A percentile compares a stretch with the other conserved stretches of the same genome.
Conservation (phyloP, 2,329 filamentous ascomycete species). For the Talaromyces sp. region DNA sequence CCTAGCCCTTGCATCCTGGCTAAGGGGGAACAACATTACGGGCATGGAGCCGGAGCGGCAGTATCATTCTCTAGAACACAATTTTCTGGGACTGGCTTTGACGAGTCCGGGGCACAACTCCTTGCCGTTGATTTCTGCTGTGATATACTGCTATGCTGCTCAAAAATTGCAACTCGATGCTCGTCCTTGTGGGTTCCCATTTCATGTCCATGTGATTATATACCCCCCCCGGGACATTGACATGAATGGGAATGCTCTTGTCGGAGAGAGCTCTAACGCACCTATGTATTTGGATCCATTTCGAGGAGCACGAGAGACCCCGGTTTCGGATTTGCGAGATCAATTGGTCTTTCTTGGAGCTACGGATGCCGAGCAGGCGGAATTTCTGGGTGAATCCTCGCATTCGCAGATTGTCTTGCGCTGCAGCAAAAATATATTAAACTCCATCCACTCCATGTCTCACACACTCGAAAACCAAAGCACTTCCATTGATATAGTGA, state of each 20-base stretch:
- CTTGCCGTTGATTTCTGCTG: conserved; percentile 81
- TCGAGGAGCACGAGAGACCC: conserved; percentile 68
- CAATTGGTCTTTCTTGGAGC: conserved; percentile 60
- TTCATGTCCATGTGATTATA: conserved; percentile 82
- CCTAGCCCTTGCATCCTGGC: conserved; percentile 66
- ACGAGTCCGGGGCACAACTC: conserved; percentile 73
- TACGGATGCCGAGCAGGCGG: conserved; percentile 40
- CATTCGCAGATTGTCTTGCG: conserved; percentile 71
- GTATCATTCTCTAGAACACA: conserved; percentile 82
- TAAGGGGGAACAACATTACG: conserved; percentile 68
- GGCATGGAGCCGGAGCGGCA: conserved; percentile 69
- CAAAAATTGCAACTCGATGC: conserved; percentile 74
- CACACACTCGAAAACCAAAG: conserved; percentile 32
- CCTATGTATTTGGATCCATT: conserved; percentile 86
- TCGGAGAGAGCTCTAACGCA: conserved; percentile 34
- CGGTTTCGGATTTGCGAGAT: conserved; percentile 59
- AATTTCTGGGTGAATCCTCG: conserved; percentile 66
- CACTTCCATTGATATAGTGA: conserved; percentile 56
- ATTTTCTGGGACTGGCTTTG: conserved; percentile 81
- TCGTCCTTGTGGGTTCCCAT: conserved; percentile 78
- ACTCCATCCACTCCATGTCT: conserved; percentile 62
- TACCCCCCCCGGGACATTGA: conserved; percentile 62
- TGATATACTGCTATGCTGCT: conserved; percentile 83
- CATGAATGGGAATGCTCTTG: conserved; percentile 55
- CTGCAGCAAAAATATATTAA: conserved; percentile 78